These are phyloP conservation scores for Talaromyces sp. DNA, from an alignment of 2,329 filamentous ascomycete species.

Conservation along the genomic window DNA sequence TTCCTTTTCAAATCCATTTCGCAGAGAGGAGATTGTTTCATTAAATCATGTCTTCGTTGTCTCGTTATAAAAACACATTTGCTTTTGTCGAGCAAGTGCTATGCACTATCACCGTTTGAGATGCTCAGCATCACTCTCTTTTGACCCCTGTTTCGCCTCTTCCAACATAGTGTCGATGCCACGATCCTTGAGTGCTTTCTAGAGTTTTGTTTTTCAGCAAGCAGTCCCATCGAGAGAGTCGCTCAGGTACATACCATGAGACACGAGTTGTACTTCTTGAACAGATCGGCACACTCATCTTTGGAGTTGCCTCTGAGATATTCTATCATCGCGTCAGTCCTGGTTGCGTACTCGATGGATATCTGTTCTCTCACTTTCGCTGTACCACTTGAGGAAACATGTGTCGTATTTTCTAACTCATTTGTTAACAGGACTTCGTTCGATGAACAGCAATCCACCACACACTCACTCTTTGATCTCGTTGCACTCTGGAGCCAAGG, in stretches of 20 bases:
- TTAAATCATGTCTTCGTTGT: background rate
- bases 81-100: background rate
- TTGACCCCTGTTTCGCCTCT: conserved; percentile 82
- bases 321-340: conserved; percentile 51
- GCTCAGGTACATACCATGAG: conserved; percentile 59
- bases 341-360: background rate
- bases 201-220: conserved; percentile 6
- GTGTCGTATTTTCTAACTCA: conserved; percentile 76
- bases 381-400: conserved; percentile 99
- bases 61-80: conserved; percentile 1
- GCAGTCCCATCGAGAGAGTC: background rate
- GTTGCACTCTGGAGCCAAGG: conserved; percentile 89
- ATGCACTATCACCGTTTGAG: conserved; percentile 38
- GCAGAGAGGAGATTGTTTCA: conserved; percentile 3
- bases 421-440: conserved; percentile 15
- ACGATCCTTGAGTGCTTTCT: conserved; percentile 80
- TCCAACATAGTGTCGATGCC: conserved; percentile 92
- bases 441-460: conserved; percentile 6
- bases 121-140: conserved; percentile 74
- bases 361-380: conserved; percentile 64
- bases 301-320: conserved; percentile 81
- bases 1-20: background rate
- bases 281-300: conserved; percentile 80
- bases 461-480: conserved; percentile 80
- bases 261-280: conserved; percentile 84